A percentile compares a stretch with the other conserved stretches of the same genome.
Evolutionary conservation across 2,329 filamentous ascomycete species (phyloP).

Genomic region (Neoscytalidium dimidiatum): DNA sequence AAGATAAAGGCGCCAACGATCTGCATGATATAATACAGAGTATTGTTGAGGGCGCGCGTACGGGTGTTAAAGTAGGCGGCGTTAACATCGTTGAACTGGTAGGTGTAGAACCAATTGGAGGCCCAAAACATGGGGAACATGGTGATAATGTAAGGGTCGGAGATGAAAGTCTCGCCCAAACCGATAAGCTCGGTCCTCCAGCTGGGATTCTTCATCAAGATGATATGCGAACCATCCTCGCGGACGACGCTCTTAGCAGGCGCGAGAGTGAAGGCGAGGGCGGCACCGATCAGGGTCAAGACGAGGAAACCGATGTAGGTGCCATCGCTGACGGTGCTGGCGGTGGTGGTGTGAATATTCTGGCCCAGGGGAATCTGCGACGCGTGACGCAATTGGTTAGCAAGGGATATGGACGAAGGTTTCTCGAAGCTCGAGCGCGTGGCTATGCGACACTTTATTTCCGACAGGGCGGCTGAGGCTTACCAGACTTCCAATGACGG

Average conservation of each 20-base stretch:
- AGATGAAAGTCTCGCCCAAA: slow-evolving; percentile 70
- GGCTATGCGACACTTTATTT: slow-evolving; percentile 31
- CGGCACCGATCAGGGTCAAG: slow-evolving; percentile 73
- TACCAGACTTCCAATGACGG: slow-evolving; percentile 77
- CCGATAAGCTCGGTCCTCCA: slow-evolving; percentile 79
- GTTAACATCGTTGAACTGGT: slow-evolving; percentile 77
- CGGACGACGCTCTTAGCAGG: slow-evolving; percentile 74
- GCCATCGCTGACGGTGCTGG: slow-evolving; percentile 64
- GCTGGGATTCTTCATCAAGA: slow-evolving; percentile 87
- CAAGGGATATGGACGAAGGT: slow-evolving; percentile 9
- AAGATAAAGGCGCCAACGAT: slow-evolving; percentile 75
- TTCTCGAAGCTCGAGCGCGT: slow-evolving; percentile 26
- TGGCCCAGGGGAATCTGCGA: slow-evolving; percentile 68
- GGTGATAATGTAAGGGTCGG: slow-evolving; percentile 71
- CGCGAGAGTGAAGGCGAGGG: slow-evolving; percentile 68
- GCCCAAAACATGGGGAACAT: slow-evolving; percentile 80
- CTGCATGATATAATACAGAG: slow-evolving; percentile 78
- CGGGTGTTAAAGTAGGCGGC: slow-evolving; percentile 70
- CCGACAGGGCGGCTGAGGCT: slow-evolving; percentile 31
- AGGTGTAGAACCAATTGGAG: slow-evolving; percentile 79
- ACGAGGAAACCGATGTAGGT: slow-evolving; percentile 89
- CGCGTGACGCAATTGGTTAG: slow-evolving; percentile 8
- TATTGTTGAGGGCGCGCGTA: slow-evolving; percentile 73
- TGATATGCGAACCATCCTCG: slow-evolving; percentile 74
- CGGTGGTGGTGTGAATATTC: slow-evolving; percentile 62